Evolutionary conservation across 163 green algal species (phyloP), one percentile per base, ranked within the genome.

Genomic region (Scenedesmus sp.): DNA sequence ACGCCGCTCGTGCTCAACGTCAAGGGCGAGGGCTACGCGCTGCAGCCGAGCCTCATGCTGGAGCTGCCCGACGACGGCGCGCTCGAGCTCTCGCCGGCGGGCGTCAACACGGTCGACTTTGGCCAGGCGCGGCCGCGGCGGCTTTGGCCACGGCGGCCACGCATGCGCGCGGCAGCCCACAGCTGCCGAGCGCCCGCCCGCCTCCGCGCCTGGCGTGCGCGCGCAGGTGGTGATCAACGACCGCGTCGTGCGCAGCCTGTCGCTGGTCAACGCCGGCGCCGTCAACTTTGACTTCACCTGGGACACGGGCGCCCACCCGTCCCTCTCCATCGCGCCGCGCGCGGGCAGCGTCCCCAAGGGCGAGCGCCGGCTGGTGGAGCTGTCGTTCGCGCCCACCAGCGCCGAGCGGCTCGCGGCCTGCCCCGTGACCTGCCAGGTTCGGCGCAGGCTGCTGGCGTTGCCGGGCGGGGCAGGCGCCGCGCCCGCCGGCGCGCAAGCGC

Each of bases 11-110:
- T 72, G 60, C 70, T 96, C 29, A 95, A 96, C 84, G 81, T 95
- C 54, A 95, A 96, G 83, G 92, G 92, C 63, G 92, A 96, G 77
- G 92, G 92, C 48, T 93, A 92, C 54, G 84, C 83, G 2, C 88
- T 96, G 58, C 87, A 92, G 64, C 84, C 92, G 42, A 58, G 54
- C 50, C 69, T 96, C 76, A 63, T 89, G 67, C 80, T 94, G 48
- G 90, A 95, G 81, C 63, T 78, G n/a, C 57, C 83, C 15, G 86
- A 95, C 73, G 88, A 87, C 11, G 81, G 56, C 62, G 79, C 75
- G 0, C 34, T 92, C 24, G 63, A 82, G 63, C 84, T 94, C 60
- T 83, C 83, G 33, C 66, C 84, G 7, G 45, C 77, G 7, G 75
- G 75, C 3, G 45, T 69, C 31, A 96, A 96, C 80, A 66, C 63